Conservation (phyloP, 306 rosid genomes). For the Cucurbita maxima region DNA sequence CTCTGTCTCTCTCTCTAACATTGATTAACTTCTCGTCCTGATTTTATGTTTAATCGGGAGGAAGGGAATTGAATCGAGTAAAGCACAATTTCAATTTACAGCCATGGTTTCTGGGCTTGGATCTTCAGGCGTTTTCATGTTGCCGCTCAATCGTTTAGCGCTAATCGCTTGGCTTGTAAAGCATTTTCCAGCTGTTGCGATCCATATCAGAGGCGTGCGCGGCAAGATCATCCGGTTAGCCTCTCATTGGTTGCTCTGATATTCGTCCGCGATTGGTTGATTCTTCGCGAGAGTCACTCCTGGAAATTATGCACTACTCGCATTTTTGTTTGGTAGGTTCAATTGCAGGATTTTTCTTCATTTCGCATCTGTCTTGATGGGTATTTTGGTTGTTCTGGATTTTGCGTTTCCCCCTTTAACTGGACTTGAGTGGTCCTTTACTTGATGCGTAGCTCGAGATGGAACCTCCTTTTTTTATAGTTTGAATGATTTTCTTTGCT, state of each 20-base stretch:
- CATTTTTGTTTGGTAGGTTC: not conserved
- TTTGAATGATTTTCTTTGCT: not conserved
- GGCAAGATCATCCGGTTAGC: not conserved
- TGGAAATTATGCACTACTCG: not conserved
- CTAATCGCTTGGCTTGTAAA: not conserved
- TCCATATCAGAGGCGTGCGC: not conserved
- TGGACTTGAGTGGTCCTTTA: not conserved
- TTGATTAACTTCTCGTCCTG: not conserved
- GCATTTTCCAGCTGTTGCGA: not conserved
- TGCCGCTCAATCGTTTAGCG: not conserved
- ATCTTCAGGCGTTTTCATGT: not conserved
- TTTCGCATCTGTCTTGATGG: not conserved
- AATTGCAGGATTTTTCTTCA: not conserved
- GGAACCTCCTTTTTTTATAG: not conserved
- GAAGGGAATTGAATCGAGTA: not conserved
- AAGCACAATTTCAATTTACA: not conserved
- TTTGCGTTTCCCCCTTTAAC: not conserved
- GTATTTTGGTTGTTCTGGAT: not conserved
- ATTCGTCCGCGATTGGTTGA: not conserved
- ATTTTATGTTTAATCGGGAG: not conserved
- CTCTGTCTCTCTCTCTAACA: not conserved
- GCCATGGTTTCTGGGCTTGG: not conserved
- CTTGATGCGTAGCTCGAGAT: not conserved
- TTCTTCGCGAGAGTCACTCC: not conserved
- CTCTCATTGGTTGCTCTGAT: not conserved